phyloP scores from a whole-genome alignment of 129 eudicot genomes.

The Calendula officinalis region DNA sequence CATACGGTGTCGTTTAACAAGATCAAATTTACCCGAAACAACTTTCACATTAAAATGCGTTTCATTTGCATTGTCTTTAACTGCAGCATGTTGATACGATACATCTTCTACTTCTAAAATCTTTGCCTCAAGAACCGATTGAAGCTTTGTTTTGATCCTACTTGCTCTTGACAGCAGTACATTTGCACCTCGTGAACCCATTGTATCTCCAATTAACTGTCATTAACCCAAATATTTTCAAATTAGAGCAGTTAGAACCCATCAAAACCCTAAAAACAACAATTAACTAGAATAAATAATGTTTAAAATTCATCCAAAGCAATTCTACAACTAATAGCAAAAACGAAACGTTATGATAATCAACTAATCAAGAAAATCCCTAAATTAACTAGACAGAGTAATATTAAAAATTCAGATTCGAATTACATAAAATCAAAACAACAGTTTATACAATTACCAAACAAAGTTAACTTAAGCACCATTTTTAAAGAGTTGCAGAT shows the following conservation, averaged over 20 bases:
- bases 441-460: neutral
- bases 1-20: slow-evolving; percentile 69
- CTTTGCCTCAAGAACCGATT: slow-evolving; percentile 39
- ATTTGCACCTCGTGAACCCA: slow-evolving; percentile 39
- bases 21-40: slow-evolving; percentile 44
- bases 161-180: slow-evolving; percentile 38
- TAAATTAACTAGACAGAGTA: neutral
- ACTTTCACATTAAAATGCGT: slow-evolving; percentile 46
- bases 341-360: neutral
- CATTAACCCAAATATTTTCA: neutral
- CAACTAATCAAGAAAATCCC: neutral
- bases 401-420: neutral
- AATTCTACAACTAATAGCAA: too few relatives aligned
- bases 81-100: slow-evolving; percentile 46
- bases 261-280: too few relatives aligned
- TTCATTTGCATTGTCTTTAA: slow-evolving; percentile 35
- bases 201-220: slow-evolving; percentile 13
- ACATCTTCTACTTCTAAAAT: slow-evolving; percentile 47
- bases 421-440: neutral
- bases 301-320: too few relatives aligned
- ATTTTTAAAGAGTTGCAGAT: too few relatives aligned
- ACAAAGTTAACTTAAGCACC: neutral
- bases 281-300: too few relatives aligned
- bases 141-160: slow-evolving; percentile 44
- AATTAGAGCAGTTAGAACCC: too few relatives aligned